These are phyloP conservation scores for Lepidium campestre DNA, from an alignment of 441 rosid species.

Conservation along the genomic window DNA sequence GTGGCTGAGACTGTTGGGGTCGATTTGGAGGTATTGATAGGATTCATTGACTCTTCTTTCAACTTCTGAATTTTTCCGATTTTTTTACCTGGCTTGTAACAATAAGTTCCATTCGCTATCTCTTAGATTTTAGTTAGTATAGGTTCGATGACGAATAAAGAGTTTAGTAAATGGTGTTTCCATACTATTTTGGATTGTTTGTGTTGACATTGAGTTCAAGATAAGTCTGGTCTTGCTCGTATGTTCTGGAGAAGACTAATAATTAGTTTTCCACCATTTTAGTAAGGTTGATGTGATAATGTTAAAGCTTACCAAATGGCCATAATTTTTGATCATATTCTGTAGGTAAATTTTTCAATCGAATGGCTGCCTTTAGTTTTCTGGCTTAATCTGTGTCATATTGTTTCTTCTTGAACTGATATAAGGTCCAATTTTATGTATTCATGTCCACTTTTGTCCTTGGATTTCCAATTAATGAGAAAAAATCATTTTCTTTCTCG, in stretches of 20 bases:
- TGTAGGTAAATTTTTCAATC: neutral
- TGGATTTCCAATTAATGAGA: neutral
- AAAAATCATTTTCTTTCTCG: neutral
- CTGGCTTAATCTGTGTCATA: neutral
- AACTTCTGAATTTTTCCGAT: neutral
- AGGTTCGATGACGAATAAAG: neutral
- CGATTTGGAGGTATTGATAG: constrained; percentile 69
- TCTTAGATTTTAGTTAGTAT: neutral
- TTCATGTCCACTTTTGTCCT: neutral
- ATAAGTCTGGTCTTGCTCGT: too few species aligned
- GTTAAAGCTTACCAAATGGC: neutral
- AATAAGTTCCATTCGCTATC: neutral
- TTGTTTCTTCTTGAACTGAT: neutral
- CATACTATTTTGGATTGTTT: neutral
- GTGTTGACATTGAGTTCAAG: neutral
- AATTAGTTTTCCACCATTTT: too few species aligned
- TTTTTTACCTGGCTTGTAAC: neutral
- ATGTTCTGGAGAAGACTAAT: too few species aligned
- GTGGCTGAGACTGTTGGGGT: constrained; percentile 77
- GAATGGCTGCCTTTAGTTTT: neutral
- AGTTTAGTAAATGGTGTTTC: neutral
- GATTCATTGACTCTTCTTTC: neutral
- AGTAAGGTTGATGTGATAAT: too few species aligned
- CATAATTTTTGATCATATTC: neutral
- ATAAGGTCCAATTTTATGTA: neutral